These are phyloP conservation scores for Cucurbita argyrosperma DNA, from an alignment of 306 rosid genomes.

Conservation along the genomic window DNA sequence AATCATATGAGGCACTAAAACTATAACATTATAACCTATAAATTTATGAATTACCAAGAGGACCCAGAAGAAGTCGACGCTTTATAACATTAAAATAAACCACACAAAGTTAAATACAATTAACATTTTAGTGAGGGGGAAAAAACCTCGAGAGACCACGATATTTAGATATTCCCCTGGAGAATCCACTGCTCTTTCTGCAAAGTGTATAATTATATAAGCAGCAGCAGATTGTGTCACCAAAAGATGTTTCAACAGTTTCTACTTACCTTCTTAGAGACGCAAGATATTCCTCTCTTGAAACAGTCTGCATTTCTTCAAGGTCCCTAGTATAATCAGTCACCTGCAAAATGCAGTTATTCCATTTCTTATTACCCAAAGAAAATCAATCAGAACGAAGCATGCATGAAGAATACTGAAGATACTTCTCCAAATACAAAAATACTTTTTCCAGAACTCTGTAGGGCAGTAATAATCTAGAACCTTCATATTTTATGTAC, in stretches of 20 bases:
- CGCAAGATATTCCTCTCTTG: constrained; percentile 96
- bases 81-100: background rate
- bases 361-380: background rate
- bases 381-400: background rate
- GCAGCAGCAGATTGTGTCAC: constrained; percentile 3
- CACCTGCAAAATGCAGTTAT: constrained; percentile 39
- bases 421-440: background rate
- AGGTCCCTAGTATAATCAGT: constrained; percentile 95
- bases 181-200: constrained; percentile 99
- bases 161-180: constrained; percentile 88
- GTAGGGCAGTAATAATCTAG: background rate
- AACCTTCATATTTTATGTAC: background rate
- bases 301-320: constrained; percentile 88
- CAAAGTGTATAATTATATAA: constrained; percentile 20
- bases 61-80: background rate
- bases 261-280: constrained; percentile 65
- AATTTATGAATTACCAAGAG: background rate
- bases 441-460: background rate
- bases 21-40: background rate
- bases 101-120: background rate
- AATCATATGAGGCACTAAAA: background rate
- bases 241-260: constrained; percentile 6
- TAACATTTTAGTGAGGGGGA: background rate
- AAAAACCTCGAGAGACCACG: constrained; percentile 82
- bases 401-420: background rate